A percentile compares a stretch with the other conserved stretches of the same genome.
phyloP scores from a whole-genome alignment of 345 rosid species.

The Euphorbia pulcherrima region DNA sequence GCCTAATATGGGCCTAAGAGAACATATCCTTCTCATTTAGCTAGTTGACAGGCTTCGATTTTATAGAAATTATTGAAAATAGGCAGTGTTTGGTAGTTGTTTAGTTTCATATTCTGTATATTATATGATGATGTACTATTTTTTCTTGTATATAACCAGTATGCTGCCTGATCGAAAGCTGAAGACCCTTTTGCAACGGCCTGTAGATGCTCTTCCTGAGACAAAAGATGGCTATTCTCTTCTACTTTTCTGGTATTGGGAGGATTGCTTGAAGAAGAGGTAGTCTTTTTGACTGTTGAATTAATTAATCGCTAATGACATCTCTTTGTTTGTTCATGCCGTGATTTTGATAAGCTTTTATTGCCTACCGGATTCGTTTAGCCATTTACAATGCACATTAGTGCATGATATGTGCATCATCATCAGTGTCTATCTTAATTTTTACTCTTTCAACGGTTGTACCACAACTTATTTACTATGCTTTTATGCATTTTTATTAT shows the following conservation, averaged over 20 bases:
- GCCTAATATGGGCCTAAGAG: too few species aligned
- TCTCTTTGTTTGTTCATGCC: not conserved
- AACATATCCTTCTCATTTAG: not conserved
- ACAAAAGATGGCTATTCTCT: constrained; percentile 89
- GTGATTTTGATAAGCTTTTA: not conserved
- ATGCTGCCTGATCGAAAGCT: constrained; percentile 90
- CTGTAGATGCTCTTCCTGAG: constrained; percentile 64
- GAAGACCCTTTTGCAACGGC: constrained; percentile 81
- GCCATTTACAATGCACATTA: not conserved
- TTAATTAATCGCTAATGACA: not conserved
- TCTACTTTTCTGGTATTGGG: constrained; percentile 93
- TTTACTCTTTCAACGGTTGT: not conserved
- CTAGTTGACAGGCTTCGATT: not conserved
- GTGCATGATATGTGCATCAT: not conserved
- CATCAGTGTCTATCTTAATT: not conserved
- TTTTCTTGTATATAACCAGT: constrained; percentile 34
- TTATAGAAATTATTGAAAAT: not conserved
- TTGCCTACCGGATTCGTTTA: not conserved
- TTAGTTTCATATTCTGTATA: not conserved
- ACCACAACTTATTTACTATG: not conserved
- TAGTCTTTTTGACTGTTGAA: constrained; percentile 21
- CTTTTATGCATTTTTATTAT: not conserved
- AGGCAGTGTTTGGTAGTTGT: not conserved
- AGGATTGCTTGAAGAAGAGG: constrained; percentile 96
- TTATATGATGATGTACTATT: not conserved